Evolutionary conservation across 768 basidiomycete genomes (phyloP), one percentile per base, ranked within the genome.

Genomic region (Megacollybia marginata): DNA sequence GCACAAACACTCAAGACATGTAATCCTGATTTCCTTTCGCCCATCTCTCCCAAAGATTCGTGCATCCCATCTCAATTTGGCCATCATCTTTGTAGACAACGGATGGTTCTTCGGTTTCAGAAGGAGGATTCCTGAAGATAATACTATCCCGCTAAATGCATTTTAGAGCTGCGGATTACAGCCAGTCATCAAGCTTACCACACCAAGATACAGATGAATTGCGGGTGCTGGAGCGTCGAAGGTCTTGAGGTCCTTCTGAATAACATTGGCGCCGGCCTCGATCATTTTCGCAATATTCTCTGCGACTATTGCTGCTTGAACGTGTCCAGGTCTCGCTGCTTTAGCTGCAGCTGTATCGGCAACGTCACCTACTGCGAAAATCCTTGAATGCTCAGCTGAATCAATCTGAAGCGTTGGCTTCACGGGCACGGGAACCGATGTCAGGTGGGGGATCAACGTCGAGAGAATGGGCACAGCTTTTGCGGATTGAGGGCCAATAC

Each of bases 291-390:
- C 46, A 46, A 76, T 62, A 50, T 76, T 76, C 15, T 59, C 48
- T 15, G 65, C 70, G 2, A 70, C 74, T 2, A 74, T 59, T 33
- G 65, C 61, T n/a, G 65, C 65, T 55, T 73, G 72, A 34, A 58
- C 60, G 51, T 62, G 59, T 9, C 71, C 68, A 7, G 64, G 69
- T 33, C 70, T 63, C 0, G 71, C 76, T 12, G 75, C 73, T 33
- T 76, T 75, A 33, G 67, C 65, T 2, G 70, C 76, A 2, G 73
- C 71, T 9, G 71, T 71, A 51, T 75, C 71, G 1, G 74, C 75
- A 4, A 70, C 68, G 43, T 78, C 76, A 10, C 76, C 76, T 19
- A 78, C 58, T 0, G 73, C 73, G 52, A 75, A 78, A 0, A 78
- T 54, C 40, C 71, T 65, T 2, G 64, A 60, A 51, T 66, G 65